Conservation (phyloP, 106 monocot genomes). For the Dendrobium officinale region DNA sequence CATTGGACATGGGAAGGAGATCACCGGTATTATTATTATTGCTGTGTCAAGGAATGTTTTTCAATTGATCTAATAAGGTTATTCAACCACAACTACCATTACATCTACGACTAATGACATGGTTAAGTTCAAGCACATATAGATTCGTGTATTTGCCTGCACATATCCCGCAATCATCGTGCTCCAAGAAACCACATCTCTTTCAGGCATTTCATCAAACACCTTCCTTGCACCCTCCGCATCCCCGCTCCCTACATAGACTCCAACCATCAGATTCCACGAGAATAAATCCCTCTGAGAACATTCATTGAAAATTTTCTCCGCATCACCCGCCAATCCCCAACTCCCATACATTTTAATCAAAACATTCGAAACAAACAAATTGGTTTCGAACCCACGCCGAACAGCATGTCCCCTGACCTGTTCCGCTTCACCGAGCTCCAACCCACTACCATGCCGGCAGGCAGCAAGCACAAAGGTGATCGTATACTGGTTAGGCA, state of each 20-base stretch:
- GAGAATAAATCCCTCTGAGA: constrained; percentile 27
- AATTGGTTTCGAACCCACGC: constrained; percentile 23
- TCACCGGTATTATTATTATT: no score
- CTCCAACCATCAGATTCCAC: constrained; percentile 36
- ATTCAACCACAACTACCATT: not conserved
- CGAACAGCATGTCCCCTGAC: constrained; percentile 21
- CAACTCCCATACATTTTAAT: constrained; percentile 32
- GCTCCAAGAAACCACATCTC: constrained; percentile 51
- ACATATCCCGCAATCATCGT: constrained; percentile 40
- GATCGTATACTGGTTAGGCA: constrained; percentile 48
- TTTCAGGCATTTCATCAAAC: constrained; percentile 38
- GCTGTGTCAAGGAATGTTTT: not conserved
- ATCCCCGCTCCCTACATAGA: constrained; percentile 25
- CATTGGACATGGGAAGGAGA: not conserved
- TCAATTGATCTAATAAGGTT: not conserved
- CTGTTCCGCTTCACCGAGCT: constrained; percentile 30
- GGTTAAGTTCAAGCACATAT: not conserved
- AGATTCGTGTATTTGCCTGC: constrained; percentile 18
- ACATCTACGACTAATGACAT: not conserved
- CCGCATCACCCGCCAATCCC: constrained; percentile 16
- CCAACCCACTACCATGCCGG: constrained; percentile 1
- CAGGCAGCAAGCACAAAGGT: constrained; percentile 25
- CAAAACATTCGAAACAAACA: constrained; percentile 38
- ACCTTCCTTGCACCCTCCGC: constrained; percentile 12
- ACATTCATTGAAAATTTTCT: constrained; percentile 32